Evolutionary conservation across 2,329 filamentous ascomycete species (phyloP), one percentile per base, ranked within the genome.

Genomic region (Sporothrix pseudoabietina): DNA sequence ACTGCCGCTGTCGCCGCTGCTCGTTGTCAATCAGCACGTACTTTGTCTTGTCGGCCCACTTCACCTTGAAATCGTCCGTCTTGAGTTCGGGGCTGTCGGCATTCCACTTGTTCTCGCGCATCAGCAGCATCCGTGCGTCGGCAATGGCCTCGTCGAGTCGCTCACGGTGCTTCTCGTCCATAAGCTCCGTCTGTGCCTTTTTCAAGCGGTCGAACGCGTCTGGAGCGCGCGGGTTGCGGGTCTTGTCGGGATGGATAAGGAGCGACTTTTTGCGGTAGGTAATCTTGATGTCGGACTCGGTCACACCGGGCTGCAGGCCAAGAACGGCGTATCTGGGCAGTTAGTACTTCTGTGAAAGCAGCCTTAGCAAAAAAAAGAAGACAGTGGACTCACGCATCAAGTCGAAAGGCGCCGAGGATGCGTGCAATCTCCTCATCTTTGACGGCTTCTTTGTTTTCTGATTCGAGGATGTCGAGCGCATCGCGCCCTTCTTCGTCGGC

Each of bases 231-330:
- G 94, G 91, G 80, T 99, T 98, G 79, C 90, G 90, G 73, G 96
- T 98, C 83, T 99, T 99, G 85, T 99, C 96, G 7, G 96, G 96
- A 85, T 99, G 96, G 85, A 99, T 98, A 68, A 99, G 90, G 73
- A 99, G 91, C n/a, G 96, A 99, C 83, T 98, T 98, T 79, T 94
- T 94, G 85, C 96, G 94, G 84, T 98, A 99, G 77, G 89, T 89
- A 78, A 91, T 86, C 84, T 98, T 98, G 86, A 99, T 98, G 84
- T 98, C 96, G 74, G 93, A 94, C 78, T 98, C 95, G 72, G 96
- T 90, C 26, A 98, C 94, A 80, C 96, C 96, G 3, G 96, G 96
- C 81, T 97, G 94, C 63, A 99, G 92, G 82, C 97, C 96, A 63
- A 99, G 91, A 68, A 99, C 94, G 69, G 95, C 93, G 82, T 99